Evolutionary conservation across 2,329 filamentous ascomycete genomes (phyloP).

Genomic region (Diaporthe caulivora): DNA sequence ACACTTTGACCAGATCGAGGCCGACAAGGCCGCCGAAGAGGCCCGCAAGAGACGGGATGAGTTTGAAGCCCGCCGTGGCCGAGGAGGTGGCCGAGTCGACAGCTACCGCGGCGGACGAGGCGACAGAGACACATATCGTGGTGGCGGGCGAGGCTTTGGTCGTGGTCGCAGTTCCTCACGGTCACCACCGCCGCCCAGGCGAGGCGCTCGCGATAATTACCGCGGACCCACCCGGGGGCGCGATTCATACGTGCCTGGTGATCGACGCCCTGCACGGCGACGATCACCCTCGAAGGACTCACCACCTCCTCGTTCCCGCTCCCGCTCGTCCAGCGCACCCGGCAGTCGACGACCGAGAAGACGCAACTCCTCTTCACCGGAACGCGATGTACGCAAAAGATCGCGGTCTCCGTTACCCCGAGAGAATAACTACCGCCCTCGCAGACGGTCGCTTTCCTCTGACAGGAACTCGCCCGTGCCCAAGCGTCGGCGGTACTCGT

Average conservation of each 20-base stretch:
- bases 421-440: constrained; percentile 44
- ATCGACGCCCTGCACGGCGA: constrained; percentile 56
- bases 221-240: constrained; percentile 49
- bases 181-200: constrained; percentile 60
- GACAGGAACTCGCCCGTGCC: constrained; percentile 55
- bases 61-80: constrained; percentile 71
- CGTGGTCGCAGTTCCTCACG: constrained; percentile 60
- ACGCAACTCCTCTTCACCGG: constrained; percentile 45
- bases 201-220: constrained; percentile 58
- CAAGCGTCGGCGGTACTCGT: constrained; percentile 65
- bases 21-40: constrained; percentile 84
- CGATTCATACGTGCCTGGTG: constrained; percentile 67
- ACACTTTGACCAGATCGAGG: constrained; percentile 72
- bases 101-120: constrained; percentile 67
- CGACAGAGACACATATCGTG: constrained; percentile 61
- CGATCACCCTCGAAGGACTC: constrained; percentile 52
- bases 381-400: constrained; percentile 46
- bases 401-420: constrained; percentile 52
- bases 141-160: constrained; percentile 58
- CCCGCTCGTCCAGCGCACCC: constrained; percentile 36
- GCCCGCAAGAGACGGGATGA: constrained; percentile 78
- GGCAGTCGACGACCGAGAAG: constrained; percentile 39
- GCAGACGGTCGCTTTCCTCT: constrained; percentile 48
- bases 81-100: constrained; percentile 58
- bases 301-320: constrained; percentile 51